Conservation (phyloP, 2,329 filamentous ascomycete genomes). For the Diaporthe caulivora region DNA sequence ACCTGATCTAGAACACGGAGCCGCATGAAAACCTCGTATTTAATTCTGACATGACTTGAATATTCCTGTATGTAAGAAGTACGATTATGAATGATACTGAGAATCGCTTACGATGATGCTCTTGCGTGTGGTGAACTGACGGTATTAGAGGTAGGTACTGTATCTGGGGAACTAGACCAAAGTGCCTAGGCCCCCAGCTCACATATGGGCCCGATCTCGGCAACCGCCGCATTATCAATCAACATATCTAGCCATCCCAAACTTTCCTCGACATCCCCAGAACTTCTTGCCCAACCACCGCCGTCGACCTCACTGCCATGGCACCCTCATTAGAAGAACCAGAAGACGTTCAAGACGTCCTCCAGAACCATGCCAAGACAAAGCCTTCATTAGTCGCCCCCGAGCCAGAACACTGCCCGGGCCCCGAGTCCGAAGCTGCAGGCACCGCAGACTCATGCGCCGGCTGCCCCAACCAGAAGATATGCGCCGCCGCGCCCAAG, state of each 20-base stretch:
- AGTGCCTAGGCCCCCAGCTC: neutral
- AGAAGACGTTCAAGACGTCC: slow-evolving; percentile 74
- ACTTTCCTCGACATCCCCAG: neutral
- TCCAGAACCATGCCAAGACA: slow-evolving; percentile 81
- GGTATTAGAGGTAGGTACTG: too few relatives aligned
- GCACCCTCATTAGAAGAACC: slow-evolving; percentile 84
- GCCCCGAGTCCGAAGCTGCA: slow-evolving; percentile 81
- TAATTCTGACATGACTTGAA: neutral
- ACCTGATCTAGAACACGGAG: neutral
- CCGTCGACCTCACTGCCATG: slow-evolving; percentile 62
- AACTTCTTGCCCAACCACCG: neutral
- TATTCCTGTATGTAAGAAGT: too few relatives aligned
- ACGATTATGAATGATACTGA: neutral
- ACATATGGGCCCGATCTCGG: slow-evolving; percentile 37
- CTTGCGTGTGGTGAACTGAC: too few relatives aligned
- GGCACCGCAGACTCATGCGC: slow-evolving; percentile 86
- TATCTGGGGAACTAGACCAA: too few relatives aligned
- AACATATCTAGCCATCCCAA: slow-evolving; percentile 1
- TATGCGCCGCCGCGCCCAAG: slow-evolving; percentile 94
- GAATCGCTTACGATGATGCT: too few relatives aligned
- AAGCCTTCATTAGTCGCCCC: slow-evolving; percentile 91
- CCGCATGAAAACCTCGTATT: neutral
- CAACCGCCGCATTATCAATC: slow-evolving; percentile 39
- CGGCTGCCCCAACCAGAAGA: slow-evolving; percentile 94
- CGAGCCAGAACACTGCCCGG: slow-evolving; percentile 96